Evolutionary conservation across 768 basidiomycete species (phyloP), one percentile per base, ranked within the genome.

Genomic region (Podaxis sp.): DNA sequence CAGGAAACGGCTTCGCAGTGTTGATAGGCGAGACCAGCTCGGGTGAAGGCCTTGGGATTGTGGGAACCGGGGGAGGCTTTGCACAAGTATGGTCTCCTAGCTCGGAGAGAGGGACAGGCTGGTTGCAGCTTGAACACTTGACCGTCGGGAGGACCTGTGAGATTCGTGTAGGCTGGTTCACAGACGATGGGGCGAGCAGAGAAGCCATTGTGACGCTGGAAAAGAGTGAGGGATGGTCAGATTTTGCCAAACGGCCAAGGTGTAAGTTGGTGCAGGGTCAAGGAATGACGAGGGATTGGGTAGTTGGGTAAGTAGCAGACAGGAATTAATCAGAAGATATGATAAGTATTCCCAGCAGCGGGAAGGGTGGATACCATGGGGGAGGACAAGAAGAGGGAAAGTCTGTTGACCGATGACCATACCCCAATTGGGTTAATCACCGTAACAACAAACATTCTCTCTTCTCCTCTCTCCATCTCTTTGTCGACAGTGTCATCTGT

Each of bases 51-150:
- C 74, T 77, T 17, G 75, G 77, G 2, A 77, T 69, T 15, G 74
- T 70, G 53, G 84, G 80, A 10, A 80, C 71, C 17, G 87, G 79
- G 1, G 83, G 80, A 10, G 80, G 67, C 11, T 79, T 73, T 5
- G 79, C 66, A 73, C 95, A 97, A 71, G 86, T 78, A 71, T 96
- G 95, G 65, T 93, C 90, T 40, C 87, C 87, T 38, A 96, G 86
- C 51, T 87, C 81, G 52, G 81, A 76, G 38, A 96, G 80, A 36
- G 90, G 86, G 41, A 97, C 90, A 1, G 83, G 85, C 8, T 78
- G 76, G 67, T 78, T 77, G 72, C 95, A 97, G 33, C 77, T 88
- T 2, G 92, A 92, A 74, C 95, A 97, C 72, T 90, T 96, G 64
- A 95, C 89, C 2, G 87, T 80, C 4, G 95, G 93, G 10, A 96